Evolutionary conservation across 192 early-diverging fungal genomes (phyloP).

Genomic region (Paraglomus brasilianum): DNA sequence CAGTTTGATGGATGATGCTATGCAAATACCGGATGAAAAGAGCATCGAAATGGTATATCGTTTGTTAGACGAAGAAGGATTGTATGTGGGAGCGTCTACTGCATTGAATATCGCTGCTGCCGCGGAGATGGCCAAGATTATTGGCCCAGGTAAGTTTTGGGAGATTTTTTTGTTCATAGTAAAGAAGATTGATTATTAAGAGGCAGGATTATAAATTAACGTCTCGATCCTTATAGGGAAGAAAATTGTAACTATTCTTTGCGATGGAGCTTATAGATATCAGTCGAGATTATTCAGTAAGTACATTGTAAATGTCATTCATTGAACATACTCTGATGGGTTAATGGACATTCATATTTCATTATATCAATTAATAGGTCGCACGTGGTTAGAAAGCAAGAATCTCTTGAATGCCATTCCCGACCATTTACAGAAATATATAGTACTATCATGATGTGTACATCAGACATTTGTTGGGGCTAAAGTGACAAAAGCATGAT

Average conservation of each 20-base stretch:
- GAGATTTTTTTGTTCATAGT: background rate
- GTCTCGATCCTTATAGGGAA: slow-evolving; percentile 37
- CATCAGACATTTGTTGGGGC: no score
- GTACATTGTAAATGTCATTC: slow-evolving; percentile 45
- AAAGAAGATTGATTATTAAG: background rate
- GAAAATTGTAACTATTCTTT: slow-evolving; percentile 82
- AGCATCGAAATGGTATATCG: slow-evolving; percentile 86
- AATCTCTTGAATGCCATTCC: slow-evolving; percentile 75
- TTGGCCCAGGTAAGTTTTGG: slow-evolving; percentile 63
- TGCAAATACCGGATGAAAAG: slow-evolving; percentile 77
- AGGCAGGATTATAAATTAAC: background rate
- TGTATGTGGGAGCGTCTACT: slow-evolving; percentile 89
- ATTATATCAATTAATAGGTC: slow-evolving; percentile 35
- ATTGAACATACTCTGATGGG: background rate
- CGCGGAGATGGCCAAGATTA: slow-evolving; percentile 80
- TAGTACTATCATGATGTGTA: slow-evolving; percentile 56
- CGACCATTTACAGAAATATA: slow-evolving; percentile 81
- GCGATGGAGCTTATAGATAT: slow-evolving; percentile 89
- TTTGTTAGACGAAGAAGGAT: slow-evolving; percentile 90
- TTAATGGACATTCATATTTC: background rate
- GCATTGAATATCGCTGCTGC: slow-evolving; percentile 94
- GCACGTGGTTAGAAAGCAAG: slow-evolving; percentile 88
- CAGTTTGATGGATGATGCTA: slow-evolving; percentile 77
- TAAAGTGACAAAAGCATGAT: no score
- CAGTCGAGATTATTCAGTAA: slow-evolving; percentile 78